A percentile compares a stretch with the other conserved stretches of the same genome.
These are phyloP conservation scores for Psilocybe tampanensis DNA, from an alignment of 768 basidiomycete genomes.

Conservation along the genomic window DNA sequence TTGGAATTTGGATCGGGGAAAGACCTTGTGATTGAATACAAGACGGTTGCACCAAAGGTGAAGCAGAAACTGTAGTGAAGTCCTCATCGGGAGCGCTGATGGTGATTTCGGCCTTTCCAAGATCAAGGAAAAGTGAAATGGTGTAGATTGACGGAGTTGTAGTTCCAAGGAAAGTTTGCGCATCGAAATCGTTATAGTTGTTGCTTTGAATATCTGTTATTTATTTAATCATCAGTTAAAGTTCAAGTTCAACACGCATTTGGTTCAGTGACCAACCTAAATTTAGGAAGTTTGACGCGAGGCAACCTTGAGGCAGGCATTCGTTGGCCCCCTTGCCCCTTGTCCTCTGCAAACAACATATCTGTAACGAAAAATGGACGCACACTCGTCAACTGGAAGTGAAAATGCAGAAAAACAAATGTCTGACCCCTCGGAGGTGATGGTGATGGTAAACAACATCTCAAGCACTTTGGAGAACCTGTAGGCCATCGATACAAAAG, in stretches of 20 bases:
- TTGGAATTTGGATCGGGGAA: conserved; percentile 62
- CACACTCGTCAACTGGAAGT: too few relatives aligned
- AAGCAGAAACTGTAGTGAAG: conserved; percentile 28
- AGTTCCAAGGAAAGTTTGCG: not conserved
- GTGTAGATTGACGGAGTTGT: not conserved
- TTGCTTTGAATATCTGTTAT: too few relatives aligned
- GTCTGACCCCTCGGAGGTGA: not conserved
- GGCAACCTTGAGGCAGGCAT: conserved; percentile 23
- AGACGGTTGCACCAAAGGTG: conserved; percentile 24
- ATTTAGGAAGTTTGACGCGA: conserved; percentile 8
- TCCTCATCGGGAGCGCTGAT: conserved; percentile 1
- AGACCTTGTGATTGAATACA: conserved; percentile 68
- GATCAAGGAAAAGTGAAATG: conserved; percentile 5
- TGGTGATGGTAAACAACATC: not conserved
- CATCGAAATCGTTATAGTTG: not conserved
- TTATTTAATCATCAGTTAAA: not conserved
- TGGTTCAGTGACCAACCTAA: not conserved
- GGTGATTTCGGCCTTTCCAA: conserved; percentile 1
- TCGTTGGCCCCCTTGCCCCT: not conserved
- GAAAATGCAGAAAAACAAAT: too few relatives aligned
- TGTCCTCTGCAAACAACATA: too few relatives aligned
- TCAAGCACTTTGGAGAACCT: conserved; percentile 10
- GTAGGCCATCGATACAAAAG: conserved; percentile 4
- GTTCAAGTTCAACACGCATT: not conserved
- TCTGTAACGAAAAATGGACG: too few relatives aligned